Evolutionary conservation across 352 stramenopile species (phyloP).

Genomic region (Peronosclerospora sorghi): DNA sequence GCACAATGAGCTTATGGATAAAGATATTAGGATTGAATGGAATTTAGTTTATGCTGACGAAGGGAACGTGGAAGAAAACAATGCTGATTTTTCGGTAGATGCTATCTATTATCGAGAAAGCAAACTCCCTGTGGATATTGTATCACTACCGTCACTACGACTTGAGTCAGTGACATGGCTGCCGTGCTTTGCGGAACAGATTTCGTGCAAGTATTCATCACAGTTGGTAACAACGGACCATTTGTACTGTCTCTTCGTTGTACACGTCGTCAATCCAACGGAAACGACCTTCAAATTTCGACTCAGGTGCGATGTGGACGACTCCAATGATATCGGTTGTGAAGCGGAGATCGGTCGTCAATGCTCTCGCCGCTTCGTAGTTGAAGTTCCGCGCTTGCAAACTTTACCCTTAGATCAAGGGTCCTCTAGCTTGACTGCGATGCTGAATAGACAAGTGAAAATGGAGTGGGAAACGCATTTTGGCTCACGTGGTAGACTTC

Average conservation of each 20-base stretch:
- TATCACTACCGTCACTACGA: slow-evolving; percentile 40
- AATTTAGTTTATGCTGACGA: slow-evolving; percentile 46
- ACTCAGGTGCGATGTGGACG: slow-evolving; percentile 11
- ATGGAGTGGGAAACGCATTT: slow-evolving; percentile 53
- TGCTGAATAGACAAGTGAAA: slow-evolving; percentile 30
- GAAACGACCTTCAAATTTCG: slow-evolving; percentile 56
- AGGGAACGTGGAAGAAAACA: background rate
- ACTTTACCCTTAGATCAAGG: background rate
- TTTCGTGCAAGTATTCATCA: background rate
- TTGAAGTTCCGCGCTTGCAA: slow-evolving; percentile 29
- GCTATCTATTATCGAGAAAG: slow-evolving; percentile 43
- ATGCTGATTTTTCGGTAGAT: background rate
- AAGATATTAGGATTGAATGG: slow-evolving; percentile 48
- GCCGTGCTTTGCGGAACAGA: slow-evolving; percentile 17
- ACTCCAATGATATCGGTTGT: slow-evolving; percentile 6
- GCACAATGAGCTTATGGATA: slow-evolving; percentile 13
- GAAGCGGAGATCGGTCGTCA: slow-evolving; percentile 39
- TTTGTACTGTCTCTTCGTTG: slow-evolving; percentile 29
- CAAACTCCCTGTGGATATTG: slow-evolving; percentile 31
- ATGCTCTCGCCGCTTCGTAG: slow-evolving; percentile 29
- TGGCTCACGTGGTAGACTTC: slow-evolving; percentile 24
- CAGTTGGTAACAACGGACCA: slow-evolving; percentile 45
- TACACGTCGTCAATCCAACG: slow-evolving; percentile 56
- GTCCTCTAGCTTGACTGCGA: slow-evolving; percentile 7
- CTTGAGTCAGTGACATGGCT: slow-evolving; percentile 30